These are phyloP conservation scores for Arabidopsis arenosa DNA, from an alignment of 345 rosid genomes.

Conservation along the genomic window DNA sequence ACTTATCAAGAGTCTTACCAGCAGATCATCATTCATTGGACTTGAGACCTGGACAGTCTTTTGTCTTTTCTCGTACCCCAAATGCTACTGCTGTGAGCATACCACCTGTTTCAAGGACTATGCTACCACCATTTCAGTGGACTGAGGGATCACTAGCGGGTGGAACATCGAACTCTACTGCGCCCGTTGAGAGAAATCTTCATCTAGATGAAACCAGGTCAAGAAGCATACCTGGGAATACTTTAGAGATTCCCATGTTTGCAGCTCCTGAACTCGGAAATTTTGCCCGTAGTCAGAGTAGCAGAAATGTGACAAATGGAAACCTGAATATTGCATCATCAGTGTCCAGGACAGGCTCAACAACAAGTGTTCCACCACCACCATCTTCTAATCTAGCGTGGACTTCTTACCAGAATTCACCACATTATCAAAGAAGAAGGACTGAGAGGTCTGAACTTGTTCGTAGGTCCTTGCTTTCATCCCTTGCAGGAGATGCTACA, in stretches of 20 bases:
- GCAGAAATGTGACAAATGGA: constrained; percentile 44
- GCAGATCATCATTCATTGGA: constrained; percentile 54
- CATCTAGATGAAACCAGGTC: constrained; percentile 52
- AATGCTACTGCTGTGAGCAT: constrained; percentile 49
- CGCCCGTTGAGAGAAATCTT: constrained; percentile 52
- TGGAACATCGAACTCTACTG: constrained; percentile 52
- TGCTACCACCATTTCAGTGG: constrained; percentile 58
- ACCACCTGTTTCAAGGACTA: constrained; percentile 60
- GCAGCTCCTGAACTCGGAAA: constrained; percentile 59
- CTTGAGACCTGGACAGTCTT: constrained; percentile 49
- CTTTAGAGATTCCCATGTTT: constrained; percentile 59
- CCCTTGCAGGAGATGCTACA: constrained; percentile 48
- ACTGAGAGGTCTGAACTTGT: constrained; percentile 60
- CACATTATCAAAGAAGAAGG: constrained; percentile 66
- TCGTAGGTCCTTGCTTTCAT: constrained; percentile 70
- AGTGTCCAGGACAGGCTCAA: constrained; percentile 45
- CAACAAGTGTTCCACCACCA: constrained; percentile 52
- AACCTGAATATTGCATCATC: constrained; percentile 50
- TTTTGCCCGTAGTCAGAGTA: constrained; percentile 48
- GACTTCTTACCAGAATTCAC: constrained; percentile 55
- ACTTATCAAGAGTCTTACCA: constrained; percentile 54
- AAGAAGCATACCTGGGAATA: constrained; percentile 47
- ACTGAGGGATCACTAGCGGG: constrained; percentile 56
- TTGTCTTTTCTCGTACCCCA: constrained; percentile 46
- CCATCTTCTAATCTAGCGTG: constrained; percentile 56